These are phyloP conservation scores for Phoma sp. DNA, from an alignment of 2,329 filamentous ascomycete genomes.

Conservation along the genomic window DNA sequence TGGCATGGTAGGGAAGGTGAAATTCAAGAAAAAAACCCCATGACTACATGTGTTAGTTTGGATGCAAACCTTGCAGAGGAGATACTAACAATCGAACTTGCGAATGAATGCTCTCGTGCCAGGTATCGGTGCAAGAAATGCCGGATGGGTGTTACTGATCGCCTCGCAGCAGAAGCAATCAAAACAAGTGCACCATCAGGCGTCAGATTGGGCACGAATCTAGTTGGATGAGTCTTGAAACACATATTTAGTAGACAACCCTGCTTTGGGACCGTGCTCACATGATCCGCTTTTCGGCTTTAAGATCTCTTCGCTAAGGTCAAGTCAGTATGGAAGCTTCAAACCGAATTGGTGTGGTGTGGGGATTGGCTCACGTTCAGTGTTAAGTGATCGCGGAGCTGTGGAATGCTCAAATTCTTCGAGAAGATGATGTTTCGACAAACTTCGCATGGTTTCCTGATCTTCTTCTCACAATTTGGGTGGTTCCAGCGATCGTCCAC, in stretches of 20 bases:
- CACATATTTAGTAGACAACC: background rate
- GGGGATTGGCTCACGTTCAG: no score
- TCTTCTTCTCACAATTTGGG: slow-evolving; percentile 10
- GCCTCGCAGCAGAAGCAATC: background rate
- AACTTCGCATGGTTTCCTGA: slow-evolving; percentile 2
- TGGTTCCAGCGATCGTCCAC: slow-evolving; percentile 25
- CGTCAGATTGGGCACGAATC: background rate
- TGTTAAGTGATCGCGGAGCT: slow-evolving; percentile 17
- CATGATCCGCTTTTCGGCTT: slow-evolving; percentile 25
- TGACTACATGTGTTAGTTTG: background rate
- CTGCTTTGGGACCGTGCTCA: slow-evolving; percentile 2
- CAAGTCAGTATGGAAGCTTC: no score
- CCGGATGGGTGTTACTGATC: background rate
- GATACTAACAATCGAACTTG: background rate
- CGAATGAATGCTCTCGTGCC: background rate
- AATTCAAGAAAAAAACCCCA: background rate
- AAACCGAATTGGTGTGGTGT: no score
- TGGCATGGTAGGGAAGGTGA: background rate
- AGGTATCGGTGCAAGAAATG: background rate
- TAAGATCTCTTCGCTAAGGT: slow-evolving; percentile 8
- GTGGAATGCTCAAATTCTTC: slow-evolving; percentile 10
- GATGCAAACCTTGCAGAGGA: background rate
- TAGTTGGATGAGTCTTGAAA: background rate
- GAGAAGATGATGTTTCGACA: slow-evolving; percentile 19
- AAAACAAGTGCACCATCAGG: background rate